Evolutionary conservation across 2,329 filamentous ascomycete genomes (phyloP).

Genomic region (Xylogone sp.): DNA sequence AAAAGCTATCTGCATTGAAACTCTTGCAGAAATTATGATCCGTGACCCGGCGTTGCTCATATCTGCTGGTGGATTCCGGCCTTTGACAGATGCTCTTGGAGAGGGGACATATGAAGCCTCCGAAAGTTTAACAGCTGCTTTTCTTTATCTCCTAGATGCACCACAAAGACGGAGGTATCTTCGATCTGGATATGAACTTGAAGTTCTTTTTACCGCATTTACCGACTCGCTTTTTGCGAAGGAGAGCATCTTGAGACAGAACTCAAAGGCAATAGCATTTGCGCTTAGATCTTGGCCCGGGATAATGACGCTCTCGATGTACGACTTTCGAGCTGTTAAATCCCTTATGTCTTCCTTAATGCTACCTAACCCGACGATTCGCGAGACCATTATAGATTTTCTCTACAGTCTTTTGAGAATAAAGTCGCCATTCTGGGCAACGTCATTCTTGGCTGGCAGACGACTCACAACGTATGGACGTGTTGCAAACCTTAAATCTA

Average conservation of each 20-base stretch:
- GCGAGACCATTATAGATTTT: constrained; percentile 82
- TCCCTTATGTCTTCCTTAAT: constrained; percentile 69
- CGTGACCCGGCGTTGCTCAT: constrained; percentile 79
- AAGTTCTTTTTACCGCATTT: constrained; percentile 86
- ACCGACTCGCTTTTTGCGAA: constrained; percentile 72
- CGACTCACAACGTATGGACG: constrained; percentile 95
- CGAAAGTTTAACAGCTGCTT: constrained; percentile 81
- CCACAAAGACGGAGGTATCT: constrained; percentile 78
- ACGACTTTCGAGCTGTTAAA: constrained; percentile 77
- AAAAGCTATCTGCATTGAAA: constrained; percentile 87
- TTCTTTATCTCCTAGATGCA: constrained; percentile 84
- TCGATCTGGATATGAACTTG: constrained; percentile 84
- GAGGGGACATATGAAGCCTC: constrained; percentile 92
- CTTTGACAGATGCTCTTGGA: constrained; percentile 85
- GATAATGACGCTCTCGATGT: constrained; percentile 82
- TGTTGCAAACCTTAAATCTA: constrained; percentile 75
- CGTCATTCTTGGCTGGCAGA: constrained; percentile 88
- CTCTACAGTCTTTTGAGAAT: constrained; percentile 79
- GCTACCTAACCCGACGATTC: constrained; percentile 50
- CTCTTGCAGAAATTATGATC: constrained; percentile 85
- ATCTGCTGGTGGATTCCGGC: constrained; percentile 77
- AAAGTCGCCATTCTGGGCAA: constrained; percentile 91
- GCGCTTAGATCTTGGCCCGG: constrained; percentile 93
- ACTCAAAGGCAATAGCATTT: constrained; percentile 86
- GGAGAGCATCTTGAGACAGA: constrained; percentile 69